Evolutionary conservation across 768 basidiomycete species (phyloP).

Genomic region (Mycena floridula): DNA sequence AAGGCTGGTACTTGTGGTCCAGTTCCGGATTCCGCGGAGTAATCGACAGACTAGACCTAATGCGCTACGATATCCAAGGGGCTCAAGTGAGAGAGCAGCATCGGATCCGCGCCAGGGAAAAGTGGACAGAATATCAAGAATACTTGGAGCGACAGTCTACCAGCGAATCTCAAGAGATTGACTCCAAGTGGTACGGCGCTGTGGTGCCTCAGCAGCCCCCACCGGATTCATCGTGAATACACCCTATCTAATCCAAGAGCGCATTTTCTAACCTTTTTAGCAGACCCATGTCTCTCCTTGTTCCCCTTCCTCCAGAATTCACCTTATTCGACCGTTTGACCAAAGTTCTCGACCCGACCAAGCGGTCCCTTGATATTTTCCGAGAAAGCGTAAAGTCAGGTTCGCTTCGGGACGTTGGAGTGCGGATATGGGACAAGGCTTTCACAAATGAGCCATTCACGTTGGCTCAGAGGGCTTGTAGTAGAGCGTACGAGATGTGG

Average conservation of each 20-base stretch:
- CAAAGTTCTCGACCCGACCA: slow-evolving; percentile 53
- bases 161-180: slow-evolving; percentile 10
- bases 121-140: slow-evolving; percentile 50
- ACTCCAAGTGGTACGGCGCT: slow-evolving; percentile 31
- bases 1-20: slow-evolving; percentile 74
- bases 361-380: slow-evolving; percentile 43
- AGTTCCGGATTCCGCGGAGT: slow-evolving; percentile 45
- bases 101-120: slow-evolving; percentile 33
- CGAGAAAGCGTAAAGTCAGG: slow-evolving; percentile 51
- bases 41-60: slow-evolving; percentile 50
- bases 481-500: slow-evolving; percentile 1
- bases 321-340: slow-evolving; percentile 47
- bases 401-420: slow-evolving; percentile 50
- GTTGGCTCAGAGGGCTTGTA: slow-evolving; percentile 35
- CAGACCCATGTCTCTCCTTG: slow-evolving; percentile 47
- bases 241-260: background rate
- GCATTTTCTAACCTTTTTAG: slow-evolving; percentile 1
- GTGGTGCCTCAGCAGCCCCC: slow-evolving; percentile 33
- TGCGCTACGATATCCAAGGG: slow-evolving; percentile 49
- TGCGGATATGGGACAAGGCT: slow-evolving; percentile 59
- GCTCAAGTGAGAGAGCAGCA: slow-evolving; percentile 38
- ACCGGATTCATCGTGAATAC: slow-evolving; percentile 34
- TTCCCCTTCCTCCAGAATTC: slow-evolving; percentile 53
- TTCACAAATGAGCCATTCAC: slow-evolving; percentile 54
- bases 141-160: slow-evolving; percentile 22